Base-by-base conservation (phyloP, 208 protist genomes). In the Acanthamoeba royreba region DNA sequence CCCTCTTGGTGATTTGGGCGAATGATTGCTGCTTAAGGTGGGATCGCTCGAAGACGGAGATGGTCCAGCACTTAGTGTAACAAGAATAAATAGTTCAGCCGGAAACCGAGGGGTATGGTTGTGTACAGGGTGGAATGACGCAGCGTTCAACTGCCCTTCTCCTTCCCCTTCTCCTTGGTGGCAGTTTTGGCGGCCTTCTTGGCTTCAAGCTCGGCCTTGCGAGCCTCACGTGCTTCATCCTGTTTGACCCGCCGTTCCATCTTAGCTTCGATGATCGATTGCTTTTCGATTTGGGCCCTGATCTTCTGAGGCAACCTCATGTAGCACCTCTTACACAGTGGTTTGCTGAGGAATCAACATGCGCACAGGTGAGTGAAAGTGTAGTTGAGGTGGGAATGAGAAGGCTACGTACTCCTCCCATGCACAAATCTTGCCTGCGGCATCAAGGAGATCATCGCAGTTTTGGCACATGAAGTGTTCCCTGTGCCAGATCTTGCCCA, bases 401-500 rank as follows among this genome's bases (percentile, higher is more conserved):
- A 55, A 55, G 49, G 49, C 49, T 55, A 19, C 49, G 49, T 55
- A 55, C 49, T 19, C 49, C 22, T 77, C 66, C 13, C 77, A 45
- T 9, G 77, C 77, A 38, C 42, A 87, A 19, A 87, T 87, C 77
- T n/a, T 69, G 38, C 15, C 19, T 11, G 11, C n/a, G 77, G 42
- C 15, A 46, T 42, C 31, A 17, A 87, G 77, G 19, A 52, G 45
- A 22, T n/a, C 9, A 28, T 87, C 77, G 77, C 77, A 87, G 38
- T 22, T 87, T 28, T 87, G 77, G 42, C 77, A 87, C 38, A 52
- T 33, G 58, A 96, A 96, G 94, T 94, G 94, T 40, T 92, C 46
- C 25, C 86, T 74, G 93, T 96, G 94, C 94, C 94, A 96, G 33
- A 77, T 85, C 43, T 74, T 61, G 42, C 85, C 93, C n/a, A 96